A percentile compares a stretch with the other conserved stretches of the same genome.
These are phyloP conservation scores for Leishmania arabica DNA, from an alignment of 208 protist genomes.

Conservation along the genomic window DNA sequence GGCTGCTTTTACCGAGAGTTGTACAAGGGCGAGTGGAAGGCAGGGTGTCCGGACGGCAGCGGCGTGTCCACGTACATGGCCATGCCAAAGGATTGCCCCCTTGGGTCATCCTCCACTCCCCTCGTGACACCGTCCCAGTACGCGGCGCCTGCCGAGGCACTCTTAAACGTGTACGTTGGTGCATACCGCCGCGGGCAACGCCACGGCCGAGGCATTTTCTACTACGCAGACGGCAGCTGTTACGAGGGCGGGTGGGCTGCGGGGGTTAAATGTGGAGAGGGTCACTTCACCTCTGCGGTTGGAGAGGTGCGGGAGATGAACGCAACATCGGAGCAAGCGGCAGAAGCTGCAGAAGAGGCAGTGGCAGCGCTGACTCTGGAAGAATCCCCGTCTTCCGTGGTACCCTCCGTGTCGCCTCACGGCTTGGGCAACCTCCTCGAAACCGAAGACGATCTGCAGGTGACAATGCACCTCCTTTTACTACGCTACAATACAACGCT, in stretches of 20 bases:
- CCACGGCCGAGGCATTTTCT: constrained; percentile 76
- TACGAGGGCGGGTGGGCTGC: constrained; percentile 84
- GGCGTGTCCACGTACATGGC: constrained; percentile 71
- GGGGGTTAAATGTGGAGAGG: constrained; percentile 59
- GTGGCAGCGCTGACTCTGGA: constrained; percentile 7
- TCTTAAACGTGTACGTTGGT: constrained; percentile 84
- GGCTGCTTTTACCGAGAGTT: constrained; percentile 51
- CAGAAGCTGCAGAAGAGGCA: constrained; percentile 30
- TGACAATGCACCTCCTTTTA: constrained; percentile 41
- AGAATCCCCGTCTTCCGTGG: constrained; percentile 14
- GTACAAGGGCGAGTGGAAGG: constrained; percentile 81
- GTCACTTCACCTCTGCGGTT: constrained; percentile 58
- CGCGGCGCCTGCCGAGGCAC: constrained; percentile 38
- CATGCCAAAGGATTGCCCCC: constrained; percentile 10
- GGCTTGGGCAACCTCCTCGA: constrained; percentile 33
- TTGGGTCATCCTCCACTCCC: constrained; percentile 1
- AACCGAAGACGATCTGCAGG: constrained; percentile 30
- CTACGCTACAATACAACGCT: constrained; percentile 76
- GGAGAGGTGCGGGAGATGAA: constrained; percentile 39
- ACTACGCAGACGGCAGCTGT: constrained; percentile 86
- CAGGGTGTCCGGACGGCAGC: constrained; percentile 62
- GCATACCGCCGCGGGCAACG: constrained; percentile 53
- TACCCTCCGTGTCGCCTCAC: constrained; percentile 17
- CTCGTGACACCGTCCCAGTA: constrained; percentile 32
- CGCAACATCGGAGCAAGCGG: neutral